Evolutionary conservation across 495 filamentous ascomycete species (phyloP), one percentile per base, ranked within the genome.

Genomic region (Hyaloscypha variabilis): DNA sequence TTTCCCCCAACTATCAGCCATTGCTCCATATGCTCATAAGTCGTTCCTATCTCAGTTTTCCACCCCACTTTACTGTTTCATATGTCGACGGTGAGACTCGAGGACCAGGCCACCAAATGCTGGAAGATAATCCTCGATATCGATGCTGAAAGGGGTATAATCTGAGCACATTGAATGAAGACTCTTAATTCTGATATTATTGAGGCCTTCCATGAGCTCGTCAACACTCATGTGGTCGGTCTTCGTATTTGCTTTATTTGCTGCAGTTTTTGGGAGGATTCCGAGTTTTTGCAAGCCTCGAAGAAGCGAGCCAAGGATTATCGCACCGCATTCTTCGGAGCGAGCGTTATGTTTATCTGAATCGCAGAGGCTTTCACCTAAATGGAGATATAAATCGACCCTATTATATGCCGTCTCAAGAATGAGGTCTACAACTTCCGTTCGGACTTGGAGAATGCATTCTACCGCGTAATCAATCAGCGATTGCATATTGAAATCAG

Each of bases 21-120:
- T 34, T 34, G 2, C 31, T 3, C 6, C 6, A 34, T n/a, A 34
- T 34, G 13, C 0, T 13, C 31, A 34, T 1, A 13, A 13, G 2
- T 13, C 1, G 2, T 3, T 34, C 31, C 2, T 34, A 34, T 1
- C 31, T 46, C 39, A 46, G 14, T 19, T 4, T 17, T 11, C 39
- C 39, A 46, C 6, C 19, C 17, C 39, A 46, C 39, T 46, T 19
- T 46, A 17, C 13, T 1, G 8, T 19, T 46, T 46, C 51, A 54
- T 58, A 8, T 58, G 55, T 34, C 26, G 25, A 58, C 26, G 28
- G 29, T 58, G 55, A 58, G 51, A 23, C 1, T 54, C 51, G 8
- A 54, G 26, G 8, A 54, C 26, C 19, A 23, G 51, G 19, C 17
- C 26, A 6, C 21, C 21, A 1, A 46, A 17, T 19, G 39, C 14